A percentile compares a stretch with the other conserved stretches of the same genome.
Conservation (phyloP, 768 basidiomycete genomes). For the Lentinus brumalis region DNA sequence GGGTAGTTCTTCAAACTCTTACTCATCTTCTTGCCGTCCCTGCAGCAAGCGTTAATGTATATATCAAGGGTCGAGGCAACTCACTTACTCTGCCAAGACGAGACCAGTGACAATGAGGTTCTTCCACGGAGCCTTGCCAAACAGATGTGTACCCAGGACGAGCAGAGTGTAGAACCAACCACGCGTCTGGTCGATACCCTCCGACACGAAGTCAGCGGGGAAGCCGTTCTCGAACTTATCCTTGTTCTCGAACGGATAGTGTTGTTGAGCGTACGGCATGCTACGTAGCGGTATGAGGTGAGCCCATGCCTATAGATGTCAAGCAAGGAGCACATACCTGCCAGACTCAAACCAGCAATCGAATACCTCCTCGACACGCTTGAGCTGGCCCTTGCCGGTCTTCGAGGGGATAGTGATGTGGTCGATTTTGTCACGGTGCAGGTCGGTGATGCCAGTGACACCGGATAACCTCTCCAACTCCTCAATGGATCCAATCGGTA, state of each 20-base stretch:
- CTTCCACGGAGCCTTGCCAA: conserved; percentile 94
- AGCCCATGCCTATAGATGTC: too few relatives aligned
- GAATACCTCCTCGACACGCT: conserved; percentile 95
- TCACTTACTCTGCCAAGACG: conserved; percentile 85
- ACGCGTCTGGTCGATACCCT: conserved; percentile 98
- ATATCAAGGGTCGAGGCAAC: not conserved
- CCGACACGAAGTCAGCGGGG: conserved; percentile 96
- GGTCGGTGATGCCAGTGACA: conserved; percentile 77
- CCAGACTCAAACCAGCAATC: conserved; percentile 99
- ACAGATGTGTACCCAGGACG: conserved; percentile 94
- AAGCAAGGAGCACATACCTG: conserved; percentile 53
- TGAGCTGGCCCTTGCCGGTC: conserved; percentile 81
- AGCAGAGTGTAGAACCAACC: conserved; percentile 99
- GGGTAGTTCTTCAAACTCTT: conserved; percentile 97
- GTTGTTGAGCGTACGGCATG: conserved; percentile 97
- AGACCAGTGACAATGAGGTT: conserved; percentile 96
- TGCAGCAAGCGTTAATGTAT: conserved; percentile 29
- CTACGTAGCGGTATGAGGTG: conserved; percentile 41
- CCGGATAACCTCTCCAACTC: conserved; percentile 89
- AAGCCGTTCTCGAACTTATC: conserved; percentile 81
- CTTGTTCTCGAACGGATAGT: conserved; percentile 98
- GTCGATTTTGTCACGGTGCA: conserved; percentile 95
- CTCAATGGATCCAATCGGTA: conserved; percentile 85
- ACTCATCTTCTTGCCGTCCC: conserved; percentile 99
- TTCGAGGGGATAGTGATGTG: conserved; percentile 94